Evolutionary conservation across 805 yeast species (phyloP).

Genomic region (Saturnispora bothae): DNA sequence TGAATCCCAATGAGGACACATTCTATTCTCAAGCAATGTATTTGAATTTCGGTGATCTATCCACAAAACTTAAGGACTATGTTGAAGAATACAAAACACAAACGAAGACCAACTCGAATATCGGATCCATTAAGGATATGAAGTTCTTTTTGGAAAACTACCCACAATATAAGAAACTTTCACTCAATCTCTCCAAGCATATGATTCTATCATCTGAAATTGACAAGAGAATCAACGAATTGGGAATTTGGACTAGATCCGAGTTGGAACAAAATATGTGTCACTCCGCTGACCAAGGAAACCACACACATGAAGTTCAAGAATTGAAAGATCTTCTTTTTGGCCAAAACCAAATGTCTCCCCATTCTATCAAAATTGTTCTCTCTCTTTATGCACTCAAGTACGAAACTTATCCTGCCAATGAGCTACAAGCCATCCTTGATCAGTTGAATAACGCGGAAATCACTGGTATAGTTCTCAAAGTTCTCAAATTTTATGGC

Average conservation of each 20-base stretch:
- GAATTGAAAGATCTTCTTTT: constrained; percentile 48
- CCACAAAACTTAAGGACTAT: constrained; percentile 75
- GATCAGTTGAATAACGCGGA: constrained; percentile 29
- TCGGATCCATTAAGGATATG: constrained; percentile 79
- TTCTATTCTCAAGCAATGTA: constrained; percentile 77
- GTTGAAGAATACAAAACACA: constrained; percentile 74
- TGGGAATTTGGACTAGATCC: constrained; percentile 71
- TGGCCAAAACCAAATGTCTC: constrained; percentile 15
- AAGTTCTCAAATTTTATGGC: constrained; percentile 38
- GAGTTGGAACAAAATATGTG: constrained; percentile 84
- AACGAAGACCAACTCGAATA: constrained; percentile 62
- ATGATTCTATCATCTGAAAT: constrained; percentile 83
- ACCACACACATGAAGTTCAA: constrained; percentile 43
- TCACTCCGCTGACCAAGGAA: constrained; percentile 36
- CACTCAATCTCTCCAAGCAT: constrained; percentile 85
- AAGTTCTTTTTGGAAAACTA: constrained; percentile 83
- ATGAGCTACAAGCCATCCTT: constrained; percentile 32
- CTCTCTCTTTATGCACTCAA: constrained; percentile 65
- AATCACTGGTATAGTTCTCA: constrained; percentile 31
- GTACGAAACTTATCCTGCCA: constrained; percentile 44
- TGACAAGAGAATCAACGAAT: constrained; percentile 55
- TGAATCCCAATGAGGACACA: constrained; percentile 58
- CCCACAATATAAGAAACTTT: constrained; percentile 85
- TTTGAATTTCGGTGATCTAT: constrained; percentile 88
- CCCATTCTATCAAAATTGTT: constrained; percentile 54